These are phyloP conservation scores for Ulmus americana DNA, from an alignment of 331 rosid species.

Conservation along the genomic window DNA sequence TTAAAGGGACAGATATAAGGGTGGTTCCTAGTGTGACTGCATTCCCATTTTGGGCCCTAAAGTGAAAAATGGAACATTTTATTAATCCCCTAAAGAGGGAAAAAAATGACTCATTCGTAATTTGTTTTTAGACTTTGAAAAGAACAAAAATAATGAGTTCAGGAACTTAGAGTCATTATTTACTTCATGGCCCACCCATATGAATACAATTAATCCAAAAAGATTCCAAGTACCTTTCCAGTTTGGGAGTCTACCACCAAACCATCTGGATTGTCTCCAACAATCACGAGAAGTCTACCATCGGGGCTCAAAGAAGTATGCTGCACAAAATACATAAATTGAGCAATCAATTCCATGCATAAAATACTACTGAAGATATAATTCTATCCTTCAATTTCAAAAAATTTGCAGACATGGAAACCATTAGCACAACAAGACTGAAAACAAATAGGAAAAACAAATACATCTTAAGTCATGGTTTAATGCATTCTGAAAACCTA, in stretches of 20 bases:
- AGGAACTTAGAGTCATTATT: no score
- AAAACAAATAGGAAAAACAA: not conserved
- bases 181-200: no score
- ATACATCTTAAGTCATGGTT: not conserved
- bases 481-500: not conserved
- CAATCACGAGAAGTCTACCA: conserved; percentile 59
- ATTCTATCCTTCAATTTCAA: not conserved
- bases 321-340: conserved; percentile 33
- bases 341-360: not conserved
- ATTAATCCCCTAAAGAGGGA: no score
- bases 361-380: not conserved
- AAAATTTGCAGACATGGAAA: not conserved
- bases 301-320: conserved; percentile 76
- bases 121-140: not conserved
- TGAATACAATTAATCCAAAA: not conserved
- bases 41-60: no score
- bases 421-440: not conserved
- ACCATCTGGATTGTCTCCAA: conserved; percentile 84
- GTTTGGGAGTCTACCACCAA: conserved; percentile 71
- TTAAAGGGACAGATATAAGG: not conserved
- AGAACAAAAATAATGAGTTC: no score
- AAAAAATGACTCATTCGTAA: not conserved
- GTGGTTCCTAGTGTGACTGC: no score
- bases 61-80: no score
- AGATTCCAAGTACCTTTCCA: conserved; percentile 54